Evolutionary conservation across 2,329 filamentous ascomycete genomes (phyloP), one percentile per base, ranked within the genome.

Genomic region (Colletotrichum liriopes): DNA sequence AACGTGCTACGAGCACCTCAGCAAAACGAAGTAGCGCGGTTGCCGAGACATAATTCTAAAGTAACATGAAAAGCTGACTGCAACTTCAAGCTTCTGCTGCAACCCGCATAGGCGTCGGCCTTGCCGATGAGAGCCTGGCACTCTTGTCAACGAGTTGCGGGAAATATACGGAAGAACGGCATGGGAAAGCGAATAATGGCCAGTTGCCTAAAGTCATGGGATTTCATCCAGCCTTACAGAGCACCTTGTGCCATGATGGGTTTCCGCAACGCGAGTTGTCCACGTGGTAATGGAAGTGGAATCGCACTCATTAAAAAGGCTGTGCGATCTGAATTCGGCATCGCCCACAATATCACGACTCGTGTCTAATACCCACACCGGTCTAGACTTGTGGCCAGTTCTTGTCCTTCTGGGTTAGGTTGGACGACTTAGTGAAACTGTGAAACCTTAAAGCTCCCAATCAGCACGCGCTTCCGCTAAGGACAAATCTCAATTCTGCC

Each of bases 311-410:
- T 35, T 0, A 37, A 41, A 59, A 18, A 59, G 55, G 37, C 35
- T 26, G 55, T 43, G 37, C 55, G 26, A 23, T 29, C 55, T 59
- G 23, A 43, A 43, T 59, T 29, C 55, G 55, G 55, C 55, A 59
- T 26, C 55, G 35, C 14, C 55, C 20, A 55, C 55, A 35, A 1
- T 39, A 56, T 52, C 55, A 37, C 67, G 56, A 67, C 67, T 67
- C 64, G 43, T 61, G 67, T 43, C 20, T 49, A 20, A 32, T 55
- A 51, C 62, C 68, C 63, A 62, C 68, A 43, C 1, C 32, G 56
- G 68, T 71, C 68, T 51, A 49, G 68, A 67, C 11, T 56, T 45
- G n/a, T 41, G 56, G 56, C 45, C 26, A 67, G 5, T 12, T 56
- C 23, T 8, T 47, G 23, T 43, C 35, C 35, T 49, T 71, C 51